These are phyloP conservation scores for Tolypocladium nubicola DNA, from an alignment of 2,329 filamentous ascomycete genomes.

Conservation along the genomic window DNA sequence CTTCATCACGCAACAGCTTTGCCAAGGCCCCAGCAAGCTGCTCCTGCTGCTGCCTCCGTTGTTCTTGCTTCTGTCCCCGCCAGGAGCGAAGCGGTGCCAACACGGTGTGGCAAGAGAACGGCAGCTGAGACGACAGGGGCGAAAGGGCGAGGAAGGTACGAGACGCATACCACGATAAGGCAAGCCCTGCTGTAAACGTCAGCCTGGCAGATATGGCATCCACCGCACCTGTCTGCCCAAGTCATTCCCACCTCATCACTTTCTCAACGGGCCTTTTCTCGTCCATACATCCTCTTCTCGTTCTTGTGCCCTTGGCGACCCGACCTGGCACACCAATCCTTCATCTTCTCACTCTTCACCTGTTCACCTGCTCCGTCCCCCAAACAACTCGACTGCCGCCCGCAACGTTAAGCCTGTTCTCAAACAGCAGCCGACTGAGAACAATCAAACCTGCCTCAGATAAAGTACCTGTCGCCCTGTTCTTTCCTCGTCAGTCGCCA, in stretches of 20 bases:
- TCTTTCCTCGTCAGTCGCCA: constrained; percentile 10
- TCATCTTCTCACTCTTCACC: background rate
- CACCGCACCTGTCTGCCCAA: background rate
- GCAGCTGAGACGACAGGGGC: background rate
- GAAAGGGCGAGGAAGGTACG: background rate
- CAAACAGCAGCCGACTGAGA: background rate
- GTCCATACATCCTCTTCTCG: background rate
- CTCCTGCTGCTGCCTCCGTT: background rate
- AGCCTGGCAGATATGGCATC: background rate
- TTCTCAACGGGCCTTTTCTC: background rate
- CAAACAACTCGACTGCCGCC: background rate
- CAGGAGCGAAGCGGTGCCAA: background rate
- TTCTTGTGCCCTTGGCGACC: background rate
- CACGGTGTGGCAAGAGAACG: background rate
- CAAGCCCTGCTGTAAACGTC: background rate
- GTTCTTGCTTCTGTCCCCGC: background rate
- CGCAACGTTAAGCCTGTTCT: background rate
- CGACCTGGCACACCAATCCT: background rate
- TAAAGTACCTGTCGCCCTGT: background rate
- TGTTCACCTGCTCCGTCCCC: background rate
- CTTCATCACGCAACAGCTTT: background rate
- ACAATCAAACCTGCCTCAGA: background rate
- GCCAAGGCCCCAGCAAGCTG: background rate
- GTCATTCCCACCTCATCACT: background rate
- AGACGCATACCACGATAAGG: background rate